Evolutionary conservation across 768 basidiomycete genomes (phyloP), one percentile per base, ranked within the genome.

Genomic region (Amanita pallidorosea): DNA sequence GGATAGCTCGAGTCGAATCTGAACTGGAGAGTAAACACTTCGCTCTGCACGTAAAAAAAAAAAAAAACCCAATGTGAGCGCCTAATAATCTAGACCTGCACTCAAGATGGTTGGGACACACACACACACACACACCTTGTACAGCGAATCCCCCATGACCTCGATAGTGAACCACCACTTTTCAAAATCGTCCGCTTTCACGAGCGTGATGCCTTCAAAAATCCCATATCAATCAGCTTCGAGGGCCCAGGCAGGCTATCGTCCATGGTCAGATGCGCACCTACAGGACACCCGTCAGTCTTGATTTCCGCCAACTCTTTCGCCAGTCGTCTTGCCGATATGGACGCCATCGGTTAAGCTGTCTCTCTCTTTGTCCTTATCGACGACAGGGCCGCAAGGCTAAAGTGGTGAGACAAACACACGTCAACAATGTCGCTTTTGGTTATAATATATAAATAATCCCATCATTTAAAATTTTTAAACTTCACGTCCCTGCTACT

Each of bases 1-100:
- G 91, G 91, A 65, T 92, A 93, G 58, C 78, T 76, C 1, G 75
- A 34, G 56, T 89, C 86, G 62, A 94, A 94, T 58, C 83, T 76
- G 64, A 94, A 92, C 66, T 82, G 82, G 35, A 90, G 71, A 50
- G 77, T 83, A 64, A 88, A 84, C 47, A 73, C 74, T 67, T 92
- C 88, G 45, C 74, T 83, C 88, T 91, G 15, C 18, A 23, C 49
- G 15, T 27, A 52, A 27, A n/a, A n/a, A n/a, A n/a, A n/a, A n/a
- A n/a, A n/a, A n/a, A n/a, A n/a, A n/a, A n/a, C n/a, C 27, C 38
- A 13, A 13, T 23, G 44, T 33, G 12, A 11, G 20, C 27, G 45
- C 31, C 35, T 1, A n/a, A 23, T 23, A 25, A 29, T n/a, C 43
- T 18, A 9, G 1, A 29, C 27, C n/a, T n/a, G n/a, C n/a, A n/a